These are phyloP conservation scores for Aspergillus hiratsukae DNA, from an alignment of 2,329 filamentous ascomycete species.

Conservation along the genomic window DNA sequence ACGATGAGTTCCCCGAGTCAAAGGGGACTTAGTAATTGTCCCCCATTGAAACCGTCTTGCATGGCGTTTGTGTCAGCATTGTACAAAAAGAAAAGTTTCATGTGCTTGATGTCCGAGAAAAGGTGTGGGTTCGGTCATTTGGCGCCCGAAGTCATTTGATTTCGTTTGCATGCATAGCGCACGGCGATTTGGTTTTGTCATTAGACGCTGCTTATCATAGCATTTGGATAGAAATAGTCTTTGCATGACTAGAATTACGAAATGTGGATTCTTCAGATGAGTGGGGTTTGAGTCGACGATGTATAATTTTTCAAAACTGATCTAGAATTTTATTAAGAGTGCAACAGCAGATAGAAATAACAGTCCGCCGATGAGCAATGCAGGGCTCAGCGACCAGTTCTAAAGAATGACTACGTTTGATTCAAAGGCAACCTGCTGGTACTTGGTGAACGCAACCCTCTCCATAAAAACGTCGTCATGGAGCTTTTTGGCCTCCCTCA, in stretches of 20 bases:
- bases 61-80: not conserved
- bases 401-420: conserved; percentile 23
- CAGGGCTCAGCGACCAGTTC: not conserved
- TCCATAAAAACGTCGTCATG: conserved; percentile 23
- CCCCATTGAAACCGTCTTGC: not conserved
- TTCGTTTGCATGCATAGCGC: conserved; percentile 22
- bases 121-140: not conserved
- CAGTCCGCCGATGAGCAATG: not conserved
- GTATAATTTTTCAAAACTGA: not conserved
- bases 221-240: not conserved
- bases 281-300: not conserved
- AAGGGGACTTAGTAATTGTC: conserved; percentile 28
- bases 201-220: not conserved
- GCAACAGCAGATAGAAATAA: not conserved
- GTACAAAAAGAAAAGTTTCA: not conserved
- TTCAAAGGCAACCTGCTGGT: conserved; percentile 28
- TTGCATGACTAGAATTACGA: not conserved
- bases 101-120: not conserved
- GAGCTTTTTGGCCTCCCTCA: conserved; percentile 36
- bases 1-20: conserved; percentile 77
- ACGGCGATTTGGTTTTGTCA: conserved; percentile 10
- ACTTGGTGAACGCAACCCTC: conserved; percentile 21
- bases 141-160: conserved; percentile 6
- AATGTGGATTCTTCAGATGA: not conserved
- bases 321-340: not conserved